Percentiles rank a stretch among this genome's conserved stretches.
These are phyloP conservation scores for Neurospora sp. DNA, from an alignment of 495 filamentous ascomycete species.

Conservation along the genomic window DNA sequence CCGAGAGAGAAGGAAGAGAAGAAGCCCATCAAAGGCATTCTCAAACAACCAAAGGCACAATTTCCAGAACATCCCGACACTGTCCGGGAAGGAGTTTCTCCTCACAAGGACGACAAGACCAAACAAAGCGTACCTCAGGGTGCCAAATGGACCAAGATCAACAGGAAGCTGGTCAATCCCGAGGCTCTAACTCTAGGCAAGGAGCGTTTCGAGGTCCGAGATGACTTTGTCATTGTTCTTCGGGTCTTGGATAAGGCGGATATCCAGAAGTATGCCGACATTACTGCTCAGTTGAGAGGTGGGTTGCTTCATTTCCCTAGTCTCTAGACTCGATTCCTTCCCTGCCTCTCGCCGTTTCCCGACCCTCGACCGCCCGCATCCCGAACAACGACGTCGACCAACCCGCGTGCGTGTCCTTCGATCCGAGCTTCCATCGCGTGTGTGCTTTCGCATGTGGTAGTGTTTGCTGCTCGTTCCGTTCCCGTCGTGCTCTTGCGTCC, in stretches of 20 bases:
- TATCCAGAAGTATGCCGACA: constrained; percentile 66
- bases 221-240: constrained; percentile 78
- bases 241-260: constrained; percentile 72
- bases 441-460: constrained; percentile 3
- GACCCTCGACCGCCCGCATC: neutral
- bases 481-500: constrained; percentile 1
- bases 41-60: constrained; percentile 60
- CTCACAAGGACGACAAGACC: constrained; percentile 74
- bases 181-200: constrained; percentile 65
- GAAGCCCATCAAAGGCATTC: constrained; percentile 34
- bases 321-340: neutral
- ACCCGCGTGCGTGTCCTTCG: constrained; percentile 1
- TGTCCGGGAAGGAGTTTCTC: constrained; percentile 80
- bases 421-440: neutral
- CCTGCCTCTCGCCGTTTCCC: neutral
- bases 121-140: constrained; percentile 59
- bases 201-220: constrained; percentile 71
- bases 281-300: constrained; percentile 72
- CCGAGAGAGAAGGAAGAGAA: constrained; percentile 39
- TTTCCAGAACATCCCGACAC: constrained; percentile 73
- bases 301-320: constrained; percentile 13
- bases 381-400: neutral
- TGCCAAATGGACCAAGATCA: constrained; percentile 85
- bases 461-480: neutral
- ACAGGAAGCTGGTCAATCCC: constrained; percentile 71